Evolutionary conservation across 257 asterid genomes (phyloP), one percentile per base, ranked within the genome.

Genomic region (Rehmannia glutinosa): DNA sequence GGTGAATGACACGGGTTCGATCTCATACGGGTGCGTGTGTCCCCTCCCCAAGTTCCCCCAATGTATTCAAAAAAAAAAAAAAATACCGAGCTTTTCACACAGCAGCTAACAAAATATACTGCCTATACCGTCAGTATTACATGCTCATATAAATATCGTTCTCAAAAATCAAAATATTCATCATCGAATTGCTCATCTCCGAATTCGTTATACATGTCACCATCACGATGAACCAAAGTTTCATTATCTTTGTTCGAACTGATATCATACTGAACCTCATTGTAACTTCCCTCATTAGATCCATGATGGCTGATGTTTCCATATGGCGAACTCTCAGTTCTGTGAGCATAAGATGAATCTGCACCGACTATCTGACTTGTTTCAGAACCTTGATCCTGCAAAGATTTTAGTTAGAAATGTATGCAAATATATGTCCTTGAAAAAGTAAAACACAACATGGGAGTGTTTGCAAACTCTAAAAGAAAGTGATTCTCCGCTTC

Each of bases 351-450:
- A 11, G 73, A 47, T 8, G 69, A 67, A 24, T 64, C 75, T 33
- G 27, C n/a, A n/a, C 54, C 9, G 15, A 23, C 49, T 1, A 21
- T 20, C 72, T 39, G 55, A 41, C 49, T 63, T 41, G 56, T 66
- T 42, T 58, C 82, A 71, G 74, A 46, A 53, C 49, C 70, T 54
- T 49, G 52, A 3, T 47, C 66, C 86, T 77, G 75, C 73, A 66
- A 58, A 33, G 19, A 30, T 33, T 11, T 6, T 39, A 13, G 43
- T 45, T 27, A 33, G 16, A 20, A 6, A 45, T 45, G 21, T 16
- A 17, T 11, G 50, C 2, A 66, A 33, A 24, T 20, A 33, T 39
- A 6, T 9, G 2, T 41, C 46, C 2, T 4, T 41, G 46, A 41
- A 41, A 41, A 41, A 4, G 10, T 41, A 9, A 69, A 32, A 41